Evolutionary conservation across 768 basidiomycete species (phyloP), one percentile per base, ranked within the genome.

Genomic region (Asterophora lycoperdoides): DNA sequence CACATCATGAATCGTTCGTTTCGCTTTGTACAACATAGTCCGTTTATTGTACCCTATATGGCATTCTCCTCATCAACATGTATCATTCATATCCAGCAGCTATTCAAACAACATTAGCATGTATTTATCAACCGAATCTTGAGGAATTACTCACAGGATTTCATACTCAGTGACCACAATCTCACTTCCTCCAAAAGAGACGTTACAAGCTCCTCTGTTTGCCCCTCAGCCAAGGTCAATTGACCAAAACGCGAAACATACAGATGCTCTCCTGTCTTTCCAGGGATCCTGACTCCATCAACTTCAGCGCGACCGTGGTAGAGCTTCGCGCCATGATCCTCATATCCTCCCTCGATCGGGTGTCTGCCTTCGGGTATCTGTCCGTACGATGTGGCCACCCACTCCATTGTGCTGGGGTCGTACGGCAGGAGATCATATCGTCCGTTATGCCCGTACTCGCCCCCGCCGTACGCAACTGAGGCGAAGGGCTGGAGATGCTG

Each of bases 351-450:
- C 56, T 85, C 80, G 14, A 90, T 72, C 0, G 84, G 83, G 11
- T 69, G 64, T 29, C 81, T 70, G 4, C 80, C 81, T 2, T 61
- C 54, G 5, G 88, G 83, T 45, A 87, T 72, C 37, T 64, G 68
- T 3, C 89, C 89, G 48, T 78, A 63, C 9, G 77, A 74, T 0
- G 87, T 78, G 0, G 40, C 68, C 6, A 91, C 84, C 73, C 79
- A 87, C 63, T 88, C 88, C 89, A 92, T 92, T 45, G 75, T 77
- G 19, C 68, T 64, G 0, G 73, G 66, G 34, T 78, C 76, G 61
- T 87, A 84, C 3, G 89, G 86, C 0, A 93, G 74, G 30, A 93
- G 66, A 62, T 91, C 88, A 55, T 76, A 91, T 14, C 87, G 74
- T 1, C 86, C 87, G 7, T 68, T 48, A 54, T 91, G 88, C 26